Evolutionary conservation across 805 yeast species (phyloP), one percentile per base, ranked within the genome.

Genomic region (Yamadazyma olivae): DNA sequence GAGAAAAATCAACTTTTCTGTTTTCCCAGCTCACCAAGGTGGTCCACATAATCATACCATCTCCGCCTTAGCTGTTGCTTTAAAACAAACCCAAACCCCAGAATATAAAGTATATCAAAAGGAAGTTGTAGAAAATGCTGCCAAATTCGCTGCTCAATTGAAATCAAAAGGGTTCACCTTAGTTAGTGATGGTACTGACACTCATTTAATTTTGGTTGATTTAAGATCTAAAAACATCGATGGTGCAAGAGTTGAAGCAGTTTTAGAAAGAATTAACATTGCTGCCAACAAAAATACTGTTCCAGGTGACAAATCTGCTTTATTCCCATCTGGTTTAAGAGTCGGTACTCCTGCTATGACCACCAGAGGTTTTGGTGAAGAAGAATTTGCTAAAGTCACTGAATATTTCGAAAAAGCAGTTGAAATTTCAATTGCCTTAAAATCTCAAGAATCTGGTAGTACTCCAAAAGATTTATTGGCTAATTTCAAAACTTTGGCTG

Each of bases 11-110:
- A 93, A 93, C 77, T 93, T 93, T 67, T 89, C 97, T 7, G 99
- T 93, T 37, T 93, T 93, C 91, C 99, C 99, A 56, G 99, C 96
- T 50, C 99, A 93, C 70, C 99, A 93, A 75, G 99, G 99, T 75
- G 99, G 99, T 62, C 99, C 99, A 54, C 98, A 93, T 71, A 93
- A 93, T 76, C 99, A 93, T 72, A 93, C 99, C 50, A 93, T 93
- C 61, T 83, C 97, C 51, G 99, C 98, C 23, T 71, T 93, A 55
- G 97, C 98, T 13, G 93, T 90, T 46, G 98, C 99, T 35, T 79
- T 93, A 61, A 89, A 89, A 64, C 99, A 93, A 73, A 95, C 96
- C 43, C 74, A 79, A 46, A 72, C 87, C 35, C 95, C 95, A 42
- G 97, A 90, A 65, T 93, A 83, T 71, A 84, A 78, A 63, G 84